Evolutionary conservation across 2,329 filamentous ascomycete species (phyloP).

Genomic region (Ceratocystis papillata): DNA sequence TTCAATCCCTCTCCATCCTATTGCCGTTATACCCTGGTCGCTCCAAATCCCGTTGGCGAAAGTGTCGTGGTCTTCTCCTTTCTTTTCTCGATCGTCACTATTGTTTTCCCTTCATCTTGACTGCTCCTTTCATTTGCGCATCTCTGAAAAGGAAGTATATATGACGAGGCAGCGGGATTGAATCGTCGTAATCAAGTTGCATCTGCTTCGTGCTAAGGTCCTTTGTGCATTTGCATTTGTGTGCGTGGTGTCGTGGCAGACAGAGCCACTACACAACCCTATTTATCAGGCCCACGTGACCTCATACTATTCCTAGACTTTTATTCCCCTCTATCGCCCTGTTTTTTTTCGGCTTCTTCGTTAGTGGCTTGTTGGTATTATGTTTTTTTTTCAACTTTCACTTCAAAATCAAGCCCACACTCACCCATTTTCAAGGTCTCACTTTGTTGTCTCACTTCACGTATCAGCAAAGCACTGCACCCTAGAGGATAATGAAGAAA

Average conservation of each 20-base stretch:
- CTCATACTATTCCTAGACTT: background rate
- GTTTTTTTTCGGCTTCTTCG: background rate
- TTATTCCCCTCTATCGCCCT: too few relatives aligned
- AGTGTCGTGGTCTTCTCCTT: background rate
- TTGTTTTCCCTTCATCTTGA: background rate
- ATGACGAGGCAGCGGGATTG: background rate
- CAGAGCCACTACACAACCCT: background rate
- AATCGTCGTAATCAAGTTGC: background rate
- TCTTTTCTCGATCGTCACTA: background rate
- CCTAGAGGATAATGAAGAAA: too few relatives aligned
- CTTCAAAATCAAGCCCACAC: background rate
- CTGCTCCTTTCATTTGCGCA: background rate
- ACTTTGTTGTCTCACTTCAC: background rate
- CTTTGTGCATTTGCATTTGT: background rate
- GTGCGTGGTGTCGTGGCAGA: background rate
- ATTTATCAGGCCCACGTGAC: background rate
- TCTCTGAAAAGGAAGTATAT: background rate
- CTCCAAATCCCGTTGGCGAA: background rate
- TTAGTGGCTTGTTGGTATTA: background rate
- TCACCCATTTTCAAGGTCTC: background rate
- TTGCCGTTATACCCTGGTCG: background rate
- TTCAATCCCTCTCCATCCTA: background rate
- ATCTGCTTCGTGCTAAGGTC: background rate
- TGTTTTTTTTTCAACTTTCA: background rate
- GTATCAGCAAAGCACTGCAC: background rate